Base-by-base conservation (phyloP, 768 basidiomycete genomes). In the Calocybe gangraenosa region DNA sequence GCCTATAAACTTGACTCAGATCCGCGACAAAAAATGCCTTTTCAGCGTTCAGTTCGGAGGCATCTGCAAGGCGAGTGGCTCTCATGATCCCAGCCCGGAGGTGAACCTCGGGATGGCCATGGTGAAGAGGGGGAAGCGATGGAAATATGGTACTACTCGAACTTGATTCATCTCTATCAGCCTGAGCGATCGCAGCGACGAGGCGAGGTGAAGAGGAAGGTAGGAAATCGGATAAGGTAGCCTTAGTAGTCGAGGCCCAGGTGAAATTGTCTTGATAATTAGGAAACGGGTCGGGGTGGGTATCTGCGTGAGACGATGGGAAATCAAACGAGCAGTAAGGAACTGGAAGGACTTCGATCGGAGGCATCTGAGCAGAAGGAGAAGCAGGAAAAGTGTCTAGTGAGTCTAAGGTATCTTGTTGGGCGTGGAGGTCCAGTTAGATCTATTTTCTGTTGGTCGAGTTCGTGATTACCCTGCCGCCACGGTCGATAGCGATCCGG, bases 11-110 rank as follows among this genome's bases (percentile, higher is more conserved):
- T 53, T 85, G 78, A 54, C 84, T 80, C 34, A 99, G 81, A 65
- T 99, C 96, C 9, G 88, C 92, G 9, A 96, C 94, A 58, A 97
- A 98, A 65, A 97, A 98, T 6, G 96, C 95, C 47, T 83, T 84
- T 68, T 97, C 96, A 9, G 92, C 86, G 58, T 91, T 83, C 15
- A 74, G 73, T 51, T 77, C 75, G 47, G 77, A 70, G 19, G 70
- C 72, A 25, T 73, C 72, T 15, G 74, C 66, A 23, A 74, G 69
- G 44, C 68, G 67, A 3, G 74, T 68, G 0, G 85, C 82, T 20
- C 73, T 71, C 69, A 89, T 81, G 43, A 92, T 77, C n/a, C 87
- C 87, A 50, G 79, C 79, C 37, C 87, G 73, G 42, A 92, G 74
- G 60, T 89, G 88, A 23, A 86, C 59, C 40, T 85, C 81, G 21